Percentiles rank a stretch among this genome's conserved stretches.
These are phyloP conservation scores for Mycena epipterygia DNA, from an alignment of 768 basidiomycete species.

Conservation along the genomic window DNA sequence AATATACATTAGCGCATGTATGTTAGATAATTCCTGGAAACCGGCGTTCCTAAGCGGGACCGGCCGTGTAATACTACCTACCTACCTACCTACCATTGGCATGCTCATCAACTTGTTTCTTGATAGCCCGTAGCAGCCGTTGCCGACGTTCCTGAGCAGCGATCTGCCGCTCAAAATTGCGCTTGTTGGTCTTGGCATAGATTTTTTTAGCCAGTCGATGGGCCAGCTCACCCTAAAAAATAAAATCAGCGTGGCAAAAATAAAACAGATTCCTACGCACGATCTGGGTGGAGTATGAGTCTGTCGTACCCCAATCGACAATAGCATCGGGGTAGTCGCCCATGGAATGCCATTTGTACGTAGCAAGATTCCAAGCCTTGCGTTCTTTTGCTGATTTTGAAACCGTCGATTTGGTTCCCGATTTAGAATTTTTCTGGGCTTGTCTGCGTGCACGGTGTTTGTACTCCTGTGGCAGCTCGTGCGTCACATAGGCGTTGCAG, in stretches of 20 bases:
- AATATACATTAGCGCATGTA: too few relatives aligned
- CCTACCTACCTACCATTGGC: too few relatives aligned
- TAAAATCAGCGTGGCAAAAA: not conserved
- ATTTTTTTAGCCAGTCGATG: conserved; percentile 45
- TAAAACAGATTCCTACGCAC: conserved; percentile 26
- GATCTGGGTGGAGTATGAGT: too few relatives aligned
- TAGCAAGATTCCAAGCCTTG: conserved; percentile 32
- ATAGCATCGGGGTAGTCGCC: conserved; percentile 38
- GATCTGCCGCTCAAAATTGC: conserved; percentile 38
- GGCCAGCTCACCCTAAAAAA: conserved; percentile 47
- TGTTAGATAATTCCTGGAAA: too few relatives aligned
- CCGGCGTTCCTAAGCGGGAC: too few relatives aligned
- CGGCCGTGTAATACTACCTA: too few relatives aligned
- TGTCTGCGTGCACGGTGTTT: not conserved
- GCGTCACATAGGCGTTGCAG: conserved; percentile 22
- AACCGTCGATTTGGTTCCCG: not conserved
- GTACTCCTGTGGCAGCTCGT: conserved; percentile 38
- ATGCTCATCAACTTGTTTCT: not conserved
- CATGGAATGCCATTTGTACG: conserved; percentile 42
- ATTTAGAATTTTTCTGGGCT: not conserved
- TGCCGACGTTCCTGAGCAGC: conserved; percentile 16
- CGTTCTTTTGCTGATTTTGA: not conserved
- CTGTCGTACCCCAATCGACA: conserved; percentile 33
- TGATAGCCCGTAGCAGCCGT: not conserved
- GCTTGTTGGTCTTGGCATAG: conserved; percentile 46